Conservation (phyloP, 495 filamentous ascomycete genomes). For the Poronia punctata region DNA sequence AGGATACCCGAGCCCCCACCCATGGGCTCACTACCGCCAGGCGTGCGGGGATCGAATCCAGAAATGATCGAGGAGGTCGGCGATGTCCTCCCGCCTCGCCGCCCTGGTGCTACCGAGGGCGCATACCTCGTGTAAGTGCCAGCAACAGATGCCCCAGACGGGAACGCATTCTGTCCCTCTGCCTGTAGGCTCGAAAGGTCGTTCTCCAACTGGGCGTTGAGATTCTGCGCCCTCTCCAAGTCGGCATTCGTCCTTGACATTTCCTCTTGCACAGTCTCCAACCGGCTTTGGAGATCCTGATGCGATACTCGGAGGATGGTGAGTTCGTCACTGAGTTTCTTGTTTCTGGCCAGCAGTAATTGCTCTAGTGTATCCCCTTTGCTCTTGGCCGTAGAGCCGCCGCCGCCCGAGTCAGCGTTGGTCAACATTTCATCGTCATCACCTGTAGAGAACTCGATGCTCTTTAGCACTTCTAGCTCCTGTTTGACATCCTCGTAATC, state of each 20-base stretch:
- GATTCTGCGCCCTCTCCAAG: conserved; percentile 72
- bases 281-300: conserved; percentile 76
- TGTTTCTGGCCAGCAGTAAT: conserved; percentile 84
- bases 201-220: conserved; percentile 85
- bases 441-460: conserved; percentile 89
- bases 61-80: conserved; percentile 97
- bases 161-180: conserved; percentile 73
- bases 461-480: conserved; percentile 94
- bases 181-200: conserved; percentile 84
- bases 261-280: conserved; percentile 75
- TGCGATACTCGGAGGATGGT: conserved; percentile 90
- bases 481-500: conserved; percentile 96
- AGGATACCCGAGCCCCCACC: conserved; percentile 86
- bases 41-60: conserved; percentile 68
- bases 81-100: conserved; percentile 63
- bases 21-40: conserved; percentile 64
- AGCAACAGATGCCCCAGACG: conserved; percentile 82
- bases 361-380: conserved; percentile 85
- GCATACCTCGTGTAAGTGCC: conserved; percentile 89
- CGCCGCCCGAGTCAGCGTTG: conserved; percentile 39
- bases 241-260: conserved; percentile 78
- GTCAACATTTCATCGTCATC: conserved; percentile 66
- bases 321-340: conserved; percentile 89
- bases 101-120: conserved; percentile 58
- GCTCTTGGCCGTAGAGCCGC: conserved; percentile 33